phyloP scores from a whole-genome alignment of 2,329 filamentous ascomycete species.

The Colletotrichum orchidophilum region DNA sequence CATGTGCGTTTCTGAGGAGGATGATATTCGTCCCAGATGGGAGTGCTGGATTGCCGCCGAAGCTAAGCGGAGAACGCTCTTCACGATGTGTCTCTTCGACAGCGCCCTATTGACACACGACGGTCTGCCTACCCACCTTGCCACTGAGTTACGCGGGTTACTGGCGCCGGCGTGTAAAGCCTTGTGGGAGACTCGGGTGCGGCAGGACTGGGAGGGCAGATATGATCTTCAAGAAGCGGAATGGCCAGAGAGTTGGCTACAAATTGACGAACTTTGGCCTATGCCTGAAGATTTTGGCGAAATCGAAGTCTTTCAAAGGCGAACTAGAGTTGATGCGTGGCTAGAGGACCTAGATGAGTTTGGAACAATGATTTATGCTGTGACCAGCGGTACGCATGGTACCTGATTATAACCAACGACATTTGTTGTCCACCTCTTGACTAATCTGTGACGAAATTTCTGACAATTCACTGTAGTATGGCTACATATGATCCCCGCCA shows the following conservation, averaged over 20 bases:
- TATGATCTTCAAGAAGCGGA: constrained; percentile 54
- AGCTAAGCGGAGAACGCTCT: constrained; percentile 61
- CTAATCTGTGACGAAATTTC: background rate
- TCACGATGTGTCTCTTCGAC: constrained; percentile 63
- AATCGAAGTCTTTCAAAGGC: constrained; percentile 41
- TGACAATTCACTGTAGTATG: background rate
- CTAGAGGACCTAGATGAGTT: constrained; percentile 61
- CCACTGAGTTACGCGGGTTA: constrained; percentile 56
- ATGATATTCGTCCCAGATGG: constrained; percentile 54
- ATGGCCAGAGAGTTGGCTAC: constrained; percentile 52
- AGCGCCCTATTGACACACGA: constrained; percentile 56
- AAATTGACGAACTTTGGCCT: constrained; percentile 63
- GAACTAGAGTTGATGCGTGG: constrained; percentile 57
- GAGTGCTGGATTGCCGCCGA: constrained; percentile 63
- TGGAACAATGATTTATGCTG: constrained; percentile 62
- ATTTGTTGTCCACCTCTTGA: background rate
- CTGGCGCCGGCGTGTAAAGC: constrained; percentile 50
- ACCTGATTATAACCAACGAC: background rate
- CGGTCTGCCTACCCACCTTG: constrained; percentile 56
- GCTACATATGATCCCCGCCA: background rate
- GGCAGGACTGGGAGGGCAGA: constrained; percentile 50
- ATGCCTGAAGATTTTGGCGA: constrained; percentile 44
- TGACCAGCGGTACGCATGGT: constrained; percentile 56
- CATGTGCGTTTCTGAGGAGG: constrained; percentile 52
- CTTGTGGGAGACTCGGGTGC: constrained; percentile 53